These are phyloP conservation scores for Butyriboletus loyo DNA, from an alignment of 768 basidiomycete genomes.

Conservation along the genomic window DNA sequence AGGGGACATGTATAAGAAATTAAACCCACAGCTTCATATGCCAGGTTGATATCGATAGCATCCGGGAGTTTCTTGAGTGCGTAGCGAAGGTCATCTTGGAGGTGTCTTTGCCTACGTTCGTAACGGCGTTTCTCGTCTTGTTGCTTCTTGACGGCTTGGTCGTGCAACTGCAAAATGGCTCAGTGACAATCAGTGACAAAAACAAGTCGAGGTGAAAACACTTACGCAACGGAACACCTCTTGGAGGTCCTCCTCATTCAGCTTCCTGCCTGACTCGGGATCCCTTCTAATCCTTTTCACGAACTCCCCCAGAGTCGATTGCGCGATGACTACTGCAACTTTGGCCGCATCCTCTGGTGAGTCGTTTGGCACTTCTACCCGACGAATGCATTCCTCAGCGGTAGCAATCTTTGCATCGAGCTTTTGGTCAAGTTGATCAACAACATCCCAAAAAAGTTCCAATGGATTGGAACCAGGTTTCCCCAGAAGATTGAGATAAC, in stretches of 20 bases:
- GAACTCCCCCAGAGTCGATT: conserved; percentile 69
- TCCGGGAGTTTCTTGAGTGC: conserved; percentile 89
- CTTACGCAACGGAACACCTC: conserved; percentile 64
- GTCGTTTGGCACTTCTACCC: conserved; percentile 34
- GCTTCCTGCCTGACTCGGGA: conserved; percentile 46
- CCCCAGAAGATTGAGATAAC: conserved; percentile 88
- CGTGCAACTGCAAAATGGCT: conserved; percentile 54
- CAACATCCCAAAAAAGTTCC: conserved; percentile 93
- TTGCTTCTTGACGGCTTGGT: conserved; percentile 66
- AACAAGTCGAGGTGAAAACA: conserved; percentile 1
- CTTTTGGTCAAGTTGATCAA: conserved; percentile 84
- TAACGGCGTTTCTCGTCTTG: conserved; percentile 84
- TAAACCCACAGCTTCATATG: conserved; percentile 75
- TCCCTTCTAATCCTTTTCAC: conserved; percentile 52
- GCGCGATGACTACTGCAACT: conserved; percentile 41
- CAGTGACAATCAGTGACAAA: conserved; percentile 11
- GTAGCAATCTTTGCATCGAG: conserved; percentile 75
- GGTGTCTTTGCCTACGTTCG: conserved; percentile 80
- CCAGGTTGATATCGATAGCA: conserved; percentile 66
- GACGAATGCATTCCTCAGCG: conserved; percentile 59
- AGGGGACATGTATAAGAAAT: neutral
- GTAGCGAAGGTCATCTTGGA: conserved; percentile 95
- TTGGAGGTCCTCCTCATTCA: conserved; percentile 52
- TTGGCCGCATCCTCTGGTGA: conserved; percentile 30
- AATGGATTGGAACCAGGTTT: conserved; percentile 93